These are phyloP conservation scores for Willaertia magna DNA, from an alignment of 208 protist species.

Conservation along the genomic window DNA sequence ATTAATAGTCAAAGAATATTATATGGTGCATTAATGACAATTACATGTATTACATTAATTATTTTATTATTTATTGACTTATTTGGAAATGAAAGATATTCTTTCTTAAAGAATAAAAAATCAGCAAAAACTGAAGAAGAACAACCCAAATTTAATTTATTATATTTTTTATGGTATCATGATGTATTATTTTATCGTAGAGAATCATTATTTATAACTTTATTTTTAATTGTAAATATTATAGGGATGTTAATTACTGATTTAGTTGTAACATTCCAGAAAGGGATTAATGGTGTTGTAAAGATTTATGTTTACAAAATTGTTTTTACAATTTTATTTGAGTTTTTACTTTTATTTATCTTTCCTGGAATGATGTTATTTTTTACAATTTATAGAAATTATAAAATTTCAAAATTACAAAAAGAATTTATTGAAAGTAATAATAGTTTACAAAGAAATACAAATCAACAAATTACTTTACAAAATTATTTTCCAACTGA, in stretches of 20 bases:
- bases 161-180: neutral
- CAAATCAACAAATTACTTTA: neutral
- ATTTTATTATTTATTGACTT: neutral
- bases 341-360: neutral
- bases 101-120: neutral
- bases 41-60: neutral
- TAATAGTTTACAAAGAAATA: neutral
- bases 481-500: neutral
- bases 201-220: neutral
- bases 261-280: neutral
- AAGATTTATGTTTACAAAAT: neutral
- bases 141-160: neutral
- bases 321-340: neutral
- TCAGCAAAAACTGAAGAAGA: neutral
- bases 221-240: neutral
- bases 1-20: no score
- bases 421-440: neutral
- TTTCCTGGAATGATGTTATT: neutral
- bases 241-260: neutral
- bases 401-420: neutral
- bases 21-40: no score
- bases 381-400: neutral
- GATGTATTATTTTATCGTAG: neutral
- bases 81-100: neutral
- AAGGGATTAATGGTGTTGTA: neutral